Evolutionary conservation across 208 protist species (phyloP).

Genomic region (Acanthamoeba quina): DNA sequence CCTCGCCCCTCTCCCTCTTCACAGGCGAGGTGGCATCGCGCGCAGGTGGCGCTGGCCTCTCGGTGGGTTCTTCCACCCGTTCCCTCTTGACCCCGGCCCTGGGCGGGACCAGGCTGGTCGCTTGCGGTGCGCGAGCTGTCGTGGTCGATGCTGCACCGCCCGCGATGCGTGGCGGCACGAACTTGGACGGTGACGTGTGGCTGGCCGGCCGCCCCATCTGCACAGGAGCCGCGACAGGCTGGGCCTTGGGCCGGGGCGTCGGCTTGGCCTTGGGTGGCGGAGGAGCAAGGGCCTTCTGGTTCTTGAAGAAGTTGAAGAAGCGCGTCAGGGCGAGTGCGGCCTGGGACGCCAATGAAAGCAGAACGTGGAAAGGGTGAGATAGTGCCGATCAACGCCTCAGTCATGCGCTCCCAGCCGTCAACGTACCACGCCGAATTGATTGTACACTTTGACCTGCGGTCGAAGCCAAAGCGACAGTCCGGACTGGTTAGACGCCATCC

Average conservation of each 20-base stretch:
- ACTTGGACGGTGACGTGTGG: conserved; percentile 15
- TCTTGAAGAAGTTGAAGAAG: conserved; percentile 69
- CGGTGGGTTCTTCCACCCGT: neutral
- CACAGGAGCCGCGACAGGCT: neutral
- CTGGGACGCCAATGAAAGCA: neutral
- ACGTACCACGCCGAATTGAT: conserved; percentile 33
- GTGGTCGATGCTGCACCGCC: neutral
- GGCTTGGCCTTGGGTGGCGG: conserved; percentile 23
- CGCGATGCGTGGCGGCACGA: neutral
- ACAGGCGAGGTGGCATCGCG: neutral
- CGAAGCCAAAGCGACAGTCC: conserved; percentile 53
- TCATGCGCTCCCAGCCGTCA: neutral
- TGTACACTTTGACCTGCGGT: conserved; percentile 38
- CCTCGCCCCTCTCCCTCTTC: neutral
- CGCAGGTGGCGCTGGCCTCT: neutral
- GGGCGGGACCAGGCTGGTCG: neutral
- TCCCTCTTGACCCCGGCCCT: neutral
- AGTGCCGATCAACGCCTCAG: neutral
- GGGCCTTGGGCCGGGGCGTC: neutral
- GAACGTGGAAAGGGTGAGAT: neutral
- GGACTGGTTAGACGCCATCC: neutral
- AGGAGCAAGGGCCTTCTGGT: neutral
- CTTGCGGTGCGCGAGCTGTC: neutral
- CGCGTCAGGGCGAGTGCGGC: conserved; percentile 36
- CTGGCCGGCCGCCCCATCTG: neutral